Evolutionary conservation across 2,329 filamentous ascomycete species (phyloP).

Genomic region (Trichoderma simmonsii): DNA sequence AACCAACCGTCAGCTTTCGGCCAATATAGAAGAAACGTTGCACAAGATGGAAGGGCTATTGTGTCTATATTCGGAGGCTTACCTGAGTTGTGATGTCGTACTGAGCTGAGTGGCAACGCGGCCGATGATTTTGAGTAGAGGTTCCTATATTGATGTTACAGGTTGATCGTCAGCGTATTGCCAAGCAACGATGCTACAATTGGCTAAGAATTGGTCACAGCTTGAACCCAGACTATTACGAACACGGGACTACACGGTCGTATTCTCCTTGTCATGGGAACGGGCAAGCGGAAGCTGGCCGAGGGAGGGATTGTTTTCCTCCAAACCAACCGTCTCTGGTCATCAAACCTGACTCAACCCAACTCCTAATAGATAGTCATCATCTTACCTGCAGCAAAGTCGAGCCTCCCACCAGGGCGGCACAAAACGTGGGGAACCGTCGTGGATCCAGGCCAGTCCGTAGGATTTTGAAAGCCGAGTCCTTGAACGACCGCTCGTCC

Average conservation of each 20-base stretch:
- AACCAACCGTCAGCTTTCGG: constrained; percentile 5
- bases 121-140: constrained; percentile 30
- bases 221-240: not conserved
- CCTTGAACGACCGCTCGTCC: constrained; percentile 33
- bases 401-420: constrained; percentile 56
- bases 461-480: constrained; percentile 41
- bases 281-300: not conserved
- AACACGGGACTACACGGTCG: not conserved
- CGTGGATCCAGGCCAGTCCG: constrained; percentile 51
- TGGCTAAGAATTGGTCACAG: not conserved
- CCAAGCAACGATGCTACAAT: not conserved
- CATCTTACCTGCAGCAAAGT: constrained; percentile 56
- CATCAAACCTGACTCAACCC: not conserved
- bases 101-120: constrained; percentile 26
- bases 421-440: constrained; percentile 62
- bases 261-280: not conserved
- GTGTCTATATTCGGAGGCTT: constrained; percentile 17
- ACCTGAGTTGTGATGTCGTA: constrained; percentile 29
- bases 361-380: not conserved
- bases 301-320: too few species aligned
- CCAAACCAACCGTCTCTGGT: not conserved
- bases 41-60: not conserved
- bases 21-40: constrained; percentile 7
- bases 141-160: constrained; percentile 26
- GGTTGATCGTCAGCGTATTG: constrained; percentile 1